Conservation (phyloP, 208 protist species). For the Naegleria fowleri region DNA sequence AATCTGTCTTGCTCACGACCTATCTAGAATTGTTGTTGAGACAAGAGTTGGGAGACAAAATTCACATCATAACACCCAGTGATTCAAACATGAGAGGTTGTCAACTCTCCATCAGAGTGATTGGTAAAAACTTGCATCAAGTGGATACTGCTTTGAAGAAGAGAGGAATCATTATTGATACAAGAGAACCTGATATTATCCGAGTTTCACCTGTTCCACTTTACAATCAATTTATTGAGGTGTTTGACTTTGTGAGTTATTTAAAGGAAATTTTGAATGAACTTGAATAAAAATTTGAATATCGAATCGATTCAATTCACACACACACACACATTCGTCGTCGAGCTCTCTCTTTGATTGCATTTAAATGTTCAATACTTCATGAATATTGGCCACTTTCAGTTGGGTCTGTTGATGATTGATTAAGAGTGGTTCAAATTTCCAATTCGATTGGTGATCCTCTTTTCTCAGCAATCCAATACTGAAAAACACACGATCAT, state of each 20-base stretch:
- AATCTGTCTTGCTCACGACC: conserved; percentile 71
- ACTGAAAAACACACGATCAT: too few species aligned
- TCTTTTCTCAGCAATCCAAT: too few species aligned
- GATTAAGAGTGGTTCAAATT: too few species aligned
- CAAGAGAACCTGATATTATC: conserved; percentile 59
- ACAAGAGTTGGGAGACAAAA: conserved; percentile 32
- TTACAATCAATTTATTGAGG: conserved; percentile 83
- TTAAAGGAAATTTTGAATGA: conserved; percentile 31
- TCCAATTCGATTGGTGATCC: too few species aligned
- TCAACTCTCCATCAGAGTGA: conserved; percentile 75
- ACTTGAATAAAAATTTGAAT: too few species aligned
- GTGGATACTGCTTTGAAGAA: conserved; percentile 53
- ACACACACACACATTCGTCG: too few species aligned
- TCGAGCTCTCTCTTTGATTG: too few species aligned
- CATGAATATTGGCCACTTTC: too few species aligned
- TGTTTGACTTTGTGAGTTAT: conserved; percentile 52
- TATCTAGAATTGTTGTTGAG: conserved; percentile 76
- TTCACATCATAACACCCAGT: conserved; percentile 70
- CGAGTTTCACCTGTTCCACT: conserved; percentile 69
- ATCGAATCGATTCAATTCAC: too few species aligned
- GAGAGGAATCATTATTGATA: conserved; percentile 55
- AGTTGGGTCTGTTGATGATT: too few species aligned
- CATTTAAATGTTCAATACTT: too few species aligned
- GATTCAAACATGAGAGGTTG: conserved; percentile 69
- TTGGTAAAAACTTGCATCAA: conserved; percentile 43